Conservation (phyloP, 2,329 filamentous ascomycete species). For the Colletotrichum spinosum region DNA sequence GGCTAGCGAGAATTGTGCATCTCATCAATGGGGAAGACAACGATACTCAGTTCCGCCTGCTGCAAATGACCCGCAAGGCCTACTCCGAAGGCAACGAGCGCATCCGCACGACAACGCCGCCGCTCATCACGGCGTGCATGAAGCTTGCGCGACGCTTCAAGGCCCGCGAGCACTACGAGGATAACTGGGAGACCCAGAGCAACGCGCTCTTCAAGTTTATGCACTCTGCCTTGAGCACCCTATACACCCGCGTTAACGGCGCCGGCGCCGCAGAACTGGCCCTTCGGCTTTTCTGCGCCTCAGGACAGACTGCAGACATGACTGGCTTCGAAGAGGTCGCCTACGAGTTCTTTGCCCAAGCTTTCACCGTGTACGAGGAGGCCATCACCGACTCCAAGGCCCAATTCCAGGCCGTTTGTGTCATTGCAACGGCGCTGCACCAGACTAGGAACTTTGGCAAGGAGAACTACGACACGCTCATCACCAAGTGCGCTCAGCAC, state of each 20-base stretch:
- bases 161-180: conserved; percentile 83
- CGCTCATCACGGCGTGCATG: conserved; percentile 88
- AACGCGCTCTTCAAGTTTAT: conserved; percentile 95
- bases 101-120: conserved; percentile 94
- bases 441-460: conserved; percentile 91
- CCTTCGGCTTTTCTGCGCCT: conserved; percentile 89
- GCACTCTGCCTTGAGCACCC: conserved; percentile 85
- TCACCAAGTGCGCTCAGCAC: conserved; percentile 96
- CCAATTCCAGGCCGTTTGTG: conserved; percentile 97
- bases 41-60: conserved; percentile 91
- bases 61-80: conserved; percentile 88
- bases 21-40: conserved; percentile 86
- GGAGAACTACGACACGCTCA: conserved; percentile 98
- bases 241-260: conserved; percentile 86
- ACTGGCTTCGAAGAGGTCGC: conserved; percentile 94
- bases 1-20: conserved; percentile 93
- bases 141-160: conserved; percentile 92
- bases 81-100: conserved; percentile 94
- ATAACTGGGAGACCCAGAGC: conserved; percentile 72
- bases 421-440: conserved; percentile 90
- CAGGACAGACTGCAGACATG: conserved; percentile 92
- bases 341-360: conserved; percentile 98
- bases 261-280: conserved; percentile 87
- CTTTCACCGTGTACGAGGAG: conserved; percentile 98
- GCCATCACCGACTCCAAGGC: conserved; percentile 94